A percentile compares a stretch with the other conserved stretches of the same genome.
Conservation (phyloP, 2,329 filamentous ascomycete species). For the Pleochaeta shiraiana region DNA sequence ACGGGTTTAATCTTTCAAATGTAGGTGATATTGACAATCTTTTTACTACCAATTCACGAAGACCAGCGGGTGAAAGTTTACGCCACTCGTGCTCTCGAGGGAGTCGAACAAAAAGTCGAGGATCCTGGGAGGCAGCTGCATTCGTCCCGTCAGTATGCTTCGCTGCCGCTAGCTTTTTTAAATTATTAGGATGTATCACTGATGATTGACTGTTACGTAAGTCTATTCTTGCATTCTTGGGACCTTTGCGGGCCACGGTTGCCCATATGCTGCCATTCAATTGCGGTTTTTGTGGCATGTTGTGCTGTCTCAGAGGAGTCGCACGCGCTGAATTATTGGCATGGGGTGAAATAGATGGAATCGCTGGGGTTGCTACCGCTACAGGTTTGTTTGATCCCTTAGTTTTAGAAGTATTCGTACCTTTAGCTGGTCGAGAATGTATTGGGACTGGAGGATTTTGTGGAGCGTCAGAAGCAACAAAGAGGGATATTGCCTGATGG, state of each 20-base stretch:
- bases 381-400: not conserved
- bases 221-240: not conserved
- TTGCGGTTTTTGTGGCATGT: too few relatives aligned
- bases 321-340: not conserved
- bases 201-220: not conserved
- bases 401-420: not conserved
- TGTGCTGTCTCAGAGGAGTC: not conserved
- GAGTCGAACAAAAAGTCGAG: too few relatives aligned
- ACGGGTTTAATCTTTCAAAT: too few relatives aligned
- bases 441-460: not conserved
- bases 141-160: too few relatives aligned
- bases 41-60: too few relatives aligned
- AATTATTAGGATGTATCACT: too few relatives aligned
- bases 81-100: too few relatives aligned
- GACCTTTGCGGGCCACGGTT: not conserved
- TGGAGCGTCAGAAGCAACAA: not conserved
- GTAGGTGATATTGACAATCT: too few relatives aligned
- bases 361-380: not conserved
- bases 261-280: not conserved
- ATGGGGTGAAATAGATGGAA: not conserved
- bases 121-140: too few relatives aligned
- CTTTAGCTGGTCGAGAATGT: not conserved
- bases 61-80: too few relatives aligned
- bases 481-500: not conserved
- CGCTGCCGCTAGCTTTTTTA: too few relatives aligned